These are phyloP conservation scores for Ceratobasidium sp. DNA, from an alignment of 1,284 basidiomycete genomes.

Conservation along the genomic window DNA sequence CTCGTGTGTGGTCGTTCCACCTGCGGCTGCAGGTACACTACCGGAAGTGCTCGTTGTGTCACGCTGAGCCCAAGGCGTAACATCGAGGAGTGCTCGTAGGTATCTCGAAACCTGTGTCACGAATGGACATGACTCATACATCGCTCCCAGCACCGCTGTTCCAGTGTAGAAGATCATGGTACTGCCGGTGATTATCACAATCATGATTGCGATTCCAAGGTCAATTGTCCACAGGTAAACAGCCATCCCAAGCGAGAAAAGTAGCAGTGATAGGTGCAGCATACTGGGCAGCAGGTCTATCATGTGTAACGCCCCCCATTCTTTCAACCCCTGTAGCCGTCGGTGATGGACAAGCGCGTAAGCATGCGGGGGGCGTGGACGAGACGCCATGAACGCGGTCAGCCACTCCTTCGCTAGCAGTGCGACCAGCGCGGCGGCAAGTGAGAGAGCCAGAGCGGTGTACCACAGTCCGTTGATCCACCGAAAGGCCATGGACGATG, in stretches of 20 bases:
- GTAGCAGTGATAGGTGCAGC: constrained; percentile 30
- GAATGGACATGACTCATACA: constrained; percentile 21
- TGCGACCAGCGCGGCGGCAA: constrained; percentile 14
- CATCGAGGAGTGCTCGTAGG: neutral
- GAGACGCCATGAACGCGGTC: neutral
- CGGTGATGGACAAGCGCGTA: constrained; percentile 1
- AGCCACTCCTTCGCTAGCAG: constrained; percentile 33
- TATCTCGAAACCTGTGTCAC: neutral
- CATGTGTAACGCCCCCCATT: constrained; percentile 31
- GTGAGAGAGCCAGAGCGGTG: constrained; percentile 6
- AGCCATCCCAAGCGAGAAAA: constrained; percentile 38
- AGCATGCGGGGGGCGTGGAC: neutral
- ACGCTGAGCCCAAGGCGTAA: too few relatives aligned
- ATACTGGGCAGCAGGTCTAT: constrained; percentile 33
- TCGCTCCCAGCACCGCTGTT: neutral
- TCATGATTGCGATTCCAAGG: neutral
- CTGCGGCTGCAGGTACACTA: too few relatives aligned
- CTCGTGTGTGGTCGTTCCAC: too few relatives aligned
- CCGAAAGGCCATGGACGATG: neutral
- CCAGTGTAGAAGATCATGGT: neutral
- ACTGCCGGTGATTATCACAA: neutral
- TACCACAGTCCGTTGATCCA: constrained; percentile 36
- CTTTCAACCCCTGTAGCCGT: constrained; percentile 15
- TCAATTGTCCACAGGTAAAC: constrained; percentile 7
- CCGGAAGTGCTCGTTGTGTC: neutral